Base-by-base conservation (phyloP, 805 yeast genomes). In the Lipomyces mesembrius region DNA sequence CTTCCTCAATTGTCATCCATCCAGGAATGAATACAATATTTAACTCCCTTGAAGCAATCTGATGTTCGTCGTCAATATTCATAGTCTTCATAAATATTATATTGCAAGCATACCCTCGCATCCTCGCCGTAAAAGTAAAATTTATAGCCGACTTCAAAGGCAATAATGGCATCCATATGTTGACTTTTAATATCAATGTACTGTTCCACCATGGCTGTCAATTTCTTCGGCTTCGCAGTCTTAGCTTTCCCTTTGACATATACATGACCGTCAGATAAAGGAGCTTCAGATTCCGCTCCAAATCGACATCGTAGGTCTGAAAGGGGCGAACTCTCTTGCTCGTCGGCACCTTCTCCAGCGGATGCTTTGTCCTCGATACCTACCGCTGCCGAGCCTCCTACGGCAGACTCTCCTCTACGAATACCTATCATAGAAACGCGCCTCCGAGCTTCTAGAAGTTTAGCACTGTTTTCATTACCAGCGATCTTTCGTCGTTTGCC, bases 121-220 rank as follows among this genome's bases (percentile, higher is more conserved):
- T 94, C 98, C 63, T 87, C 83, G 0, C 96, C 97, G 75, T 86
- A 91, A 68, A 93, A 88, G 74, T 90, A 91, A 79, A 87, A 95
- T 77, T 92, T 92, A 79, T 94, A 95, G 0, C 99, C 99, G 2
- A 91, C 96, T 75, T 95, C 95, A 32, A 94, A 83, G 0, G 95
- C 87, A 8, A 95, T 79, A 1, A 95, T 72, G 61, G 90, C 90
- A 71, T 91, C 97, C 61, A 74, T 74, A 74, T 94, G 79, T 1
- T 77, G 73, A 5, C 77, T 71, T 74, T 92, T 92, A 61, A 95
- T 78, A 2, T 87, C 88, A 35, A 87, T 79, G 67, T 87, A 87
- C 77, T 93, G 98, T 68, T 83, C 84, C 71, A 92, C 98, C 49
- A 93, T 77, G 0, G 98, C 97, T 0, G 97, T 90, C 57, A 88